These are phyloP conservation scores for Camellia oleifera DNA, from an alignment of 179 eudicot genomes.

Conservation along the genomic window DNA sequence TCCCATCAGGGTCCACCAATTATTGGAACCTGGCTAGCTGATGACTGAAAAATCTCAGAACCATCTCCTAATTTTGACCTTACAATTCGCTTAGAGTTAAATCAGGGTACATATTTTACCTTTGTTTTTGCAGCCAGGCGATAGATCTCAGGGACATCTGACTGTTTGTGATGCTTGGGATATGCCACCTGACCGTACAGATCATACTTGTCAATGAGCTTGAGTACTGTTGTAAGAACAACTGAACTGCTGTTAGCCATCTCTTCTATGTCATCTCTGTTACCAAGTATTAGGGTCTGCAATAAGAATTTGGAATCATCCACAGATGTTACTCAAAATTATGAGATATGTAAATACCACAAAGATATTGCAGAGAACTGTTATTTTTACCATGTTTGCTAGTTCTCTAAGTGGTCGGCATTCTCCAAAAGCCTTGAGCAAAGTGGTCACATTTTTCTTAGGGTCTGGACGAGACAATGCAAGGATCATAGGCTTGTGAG, in stretches of 20 bases:
- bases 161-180: conserved; percentile 73
- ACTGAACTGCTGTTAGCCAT: conserved; percentile 52
- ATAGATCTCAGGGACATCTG: conserved; percentile 63
- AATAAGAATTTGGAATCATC: conserved; percentile 14
- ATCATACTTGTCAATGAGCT: conserved; percentile 62
- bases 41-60: not conserved
- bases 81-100: not conserved
- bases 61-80: not conserved
- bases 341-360: not conserved
- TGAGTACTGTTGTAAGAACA: conserved; percentile 56
- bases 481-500: conserved; percentile 62
- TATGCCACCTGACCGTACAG: conserved; percentile 68
- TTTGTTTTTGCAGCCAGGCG: conserved; percentile 63
- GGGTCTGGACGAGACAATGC: conserved; percentile 64
- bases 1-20: not conserved
- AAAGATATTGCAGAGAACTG: not conserved
- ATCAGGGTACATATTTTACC: conserved; percentile 24
- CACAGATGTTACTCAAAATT: not conserved
- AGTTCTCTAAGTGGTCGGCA: conserved; percentile 50
- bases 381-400: conserved; percentile 45
- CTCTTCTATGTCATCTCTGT: conserved; percentile 63
- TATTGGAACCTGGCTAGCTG: not conserved
- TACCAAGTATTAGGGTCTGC: conserved; percentile 65
- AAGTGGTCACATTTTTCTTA: conserved; percentile 50
- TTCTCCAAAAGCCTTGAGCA: conserved; percentile 62